Evolutionary conservation across 2,329 filamentous ascomycete species (phyloP).

Genomic region (Tolypocladium ovalisporum): DNA sequence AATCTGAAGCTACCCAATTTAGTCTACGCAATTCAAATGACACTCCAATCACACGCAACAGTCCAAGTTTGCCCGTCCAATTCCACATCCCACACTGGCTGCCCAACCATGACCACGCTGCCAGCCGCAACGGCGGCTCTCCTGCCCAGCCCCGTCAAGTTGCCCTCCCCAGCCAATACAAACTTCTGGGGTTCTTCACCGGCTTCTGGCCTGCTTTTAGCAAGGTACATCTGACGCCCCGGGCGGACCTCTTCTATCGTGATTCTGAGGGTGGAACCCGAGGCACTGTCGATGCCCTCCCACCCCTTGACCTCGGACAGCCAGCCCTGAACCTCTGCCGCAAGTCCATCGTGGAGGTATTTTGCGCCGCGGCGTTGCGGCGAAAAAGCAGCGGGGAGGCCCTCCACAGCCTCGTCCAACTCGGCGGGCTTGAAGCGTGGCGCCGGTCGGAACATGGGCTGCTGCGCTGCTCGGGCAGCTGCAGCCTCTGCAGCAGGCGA

Average conservation of each 20-base stretch:
- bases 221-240: conserved; percentile 24
- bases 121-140: conserved; percentile 16
- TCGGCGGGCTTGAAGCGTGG: conserved; percentile 28
- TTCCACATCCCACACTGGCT: conserved; percentile 26
- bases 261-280: conserved; percentile 11
- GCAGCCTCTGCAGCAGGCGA: neutral
- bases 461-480: conserved; percentile 7
- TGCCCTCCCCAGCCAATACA: conserved; percentile 26
- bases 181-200: conserved; percentile 10
- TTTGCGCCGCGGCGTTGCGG: conserved; percentile 23
- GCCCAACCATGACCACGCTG: conserved; percentile 20
- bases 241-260: conserved; percentile 17
- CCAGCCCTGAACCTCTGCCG: conserved; percentile 28
- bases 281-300: conserved; percentile 10
- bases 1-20: neutral
- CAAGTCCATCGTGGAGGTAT: conserved; percentile 25
- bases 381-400: conserved; percentile 20
- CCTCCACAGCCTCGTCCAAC: conserved; percentile 8
- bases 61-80: conserved; percentile 22
- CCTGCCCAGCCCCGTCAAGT: conserved; percentile 22
- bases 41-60: conserved; percentile 27
- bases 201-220: conserved; percentile 7
- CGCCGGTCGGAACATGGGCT: conserved; percentile 26
- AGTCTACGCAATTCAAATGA: conserved; percentile 3
- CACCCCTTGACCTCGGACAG: conserved; percentile 28